Evolutionary conservation across 805 yeast species (phyloP), one percentile per base, ranked within the genome.

Genomic region (Zygoascus flipseniorum): DNA sequence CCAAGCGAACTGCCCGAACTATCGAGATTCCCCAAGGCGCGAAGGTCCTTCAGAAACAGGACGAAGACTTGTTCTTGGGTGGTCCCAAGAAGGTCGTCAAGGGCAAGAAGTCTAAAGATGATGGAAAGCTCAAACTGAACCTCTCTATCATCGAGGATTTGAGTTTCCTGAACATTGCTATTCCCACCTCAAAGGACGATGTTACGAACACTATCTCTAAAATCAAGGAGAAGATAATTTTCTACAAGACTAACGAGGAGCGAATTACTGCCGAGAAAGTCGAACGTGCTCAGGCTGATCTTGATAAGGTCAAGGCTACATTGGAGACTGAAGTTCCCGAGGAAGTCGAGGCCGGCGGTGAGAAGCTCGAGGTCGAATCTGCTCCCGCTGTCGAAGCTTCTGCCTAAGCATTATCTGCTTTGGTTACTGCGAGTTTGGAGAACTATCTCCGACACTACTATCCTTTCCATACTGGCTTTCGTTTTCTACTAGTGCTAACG

Each of bases 141-240:
- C 85, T 95, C 52, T 85, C 83, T 58, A 77, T 88, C 56, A 83
- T 92, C 62, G 82, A 84, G 58, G 78, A 85, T 52, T 79, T 93
- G 62, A 76, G 87, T 58, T 85, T 85, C 64, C 79, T 92, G 65
- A 81, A 82, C 53, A 78, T 92, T 59, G 75, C 85, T 47, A 79
- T 90, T 58, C 99, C 99, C 67, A 76, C 84, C 56, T 77, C 82
- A 62, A 72, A 79, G 58, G 93, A 83, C 16, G 92, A 86, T 52
- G 82, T 85, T 59, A 76, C 84, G 32, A 70, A 71, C 46, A 80
- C 92, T 58, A 70, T 86, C 63, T 81, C 75, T 51, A 74, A 80
- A 60, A 80, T 92, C 71, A 81, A 82, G 75, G 78, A 76, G 62
- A 89, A 93, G 69, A 79, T 87, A 65, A 75, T 73, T 54, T 81